Base-by-base conservation (phyloP, 805 yeast genomes). In the Candida bentonensis region DNA sequence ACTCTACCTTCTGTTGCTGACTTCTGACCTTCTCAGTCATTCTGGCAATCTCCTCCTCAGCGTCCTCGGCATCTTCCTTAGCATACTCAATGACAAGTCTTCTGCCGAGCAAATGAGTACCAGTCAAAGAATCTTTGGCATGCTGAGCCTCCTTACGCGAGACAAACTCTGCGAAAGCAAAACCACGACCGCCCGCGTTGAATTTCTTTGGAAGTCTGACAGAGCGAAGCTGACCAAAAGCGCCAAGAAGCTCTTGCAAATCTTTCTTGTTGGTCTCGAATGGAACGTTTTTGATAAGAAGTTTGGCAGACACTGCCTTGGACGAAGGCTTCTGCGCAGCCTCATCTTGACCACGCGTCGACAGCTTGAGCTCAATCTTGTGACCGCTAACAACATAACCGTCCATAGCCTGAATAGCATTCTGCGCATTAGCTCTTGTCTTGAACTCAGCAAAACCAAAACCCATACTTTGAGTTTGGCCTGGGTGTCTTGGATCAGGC, bases 121-220 rank as follows among this genome's bases (percentile, higher is more conserved):
- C 98, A 59, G 80, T 82, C 51, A 92, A 73, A 59, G 88, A 89
- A 54, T 81, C 79, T 89, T 92, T 82, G 13, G 97, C 98, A 58
- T 71, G 77, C 59, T 82, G 95, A 1, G 98, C 96, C 63, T 92
- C 98, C 61, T 85, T 79, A 21, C 84, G 72, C 34, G 92, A 67
- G 9, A 82, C 68, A 59, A 82, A 92, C 64, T 92, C 98, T 40
- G 94, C 95, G 62, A 92, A 92, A 0, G 97, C 98, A 69, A 92
- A 92, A 60, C 98, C 98, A 60, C 98, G 78, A 11, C 96, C 94
- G 28, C 86, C 74, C 59, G 82, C 83, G 70, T 92, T 94, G 67
- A 89, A 88, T 62, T 92, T 92, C 75, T 83, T 82, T 25, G 98
- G 98, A 42, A 92, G 89, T 58, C 98, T 78, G 39, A 88, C 96